Conservation (phyloP, 345 rosid species). For the Adansonia digitata region DNA sequence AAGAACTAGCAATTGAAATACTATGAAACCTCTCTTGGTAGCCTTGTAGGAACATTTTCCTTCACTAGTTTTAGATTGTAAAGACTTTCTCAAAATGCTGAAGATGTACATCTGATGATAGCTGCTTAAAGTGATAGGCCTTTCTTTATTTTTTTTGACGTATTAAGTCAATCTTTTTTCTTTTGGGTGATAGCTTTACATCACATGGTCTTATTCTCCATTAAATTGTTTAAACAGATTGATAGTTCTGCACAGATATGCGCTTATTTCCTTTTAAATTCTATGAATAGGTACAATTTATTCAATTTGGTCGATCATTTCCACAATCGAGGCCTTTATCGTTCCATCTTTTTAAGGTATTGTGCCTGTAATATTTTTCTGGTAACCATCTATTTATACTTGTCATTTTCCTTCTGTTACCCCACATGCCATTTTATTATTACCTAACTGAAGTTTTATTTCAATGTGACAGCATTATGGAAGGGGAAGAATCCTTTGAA, state of each 20-base stretch:
- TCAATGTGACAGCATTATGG: slow-evolving; percentile 69
- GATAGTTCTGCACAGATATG: not conserved
- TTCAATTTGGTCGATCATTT: slow-evolving; percentile 67
- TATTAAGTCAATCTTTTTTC: slow-evolving; percentile 2
- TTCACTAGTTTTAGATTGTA: not conserved
- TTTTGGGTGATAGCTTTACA: not conserved
- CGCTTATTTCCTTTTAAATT: slow-evolving; percentile 3
- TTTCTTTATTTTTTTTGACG: not conserved
- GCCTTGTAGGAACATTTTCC: not conserved
- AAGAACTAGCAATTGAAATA: not conserved
- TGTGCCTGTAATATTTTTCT: not conserved
- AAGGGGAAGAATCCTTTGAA: slow-evolving; percentile 78
- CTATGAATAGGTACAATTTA: slow-evolving; percentile 73
- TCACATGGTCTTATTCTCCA: not conserved
- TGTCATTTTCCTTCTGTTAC: not conserved
- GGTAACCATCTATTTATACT: not conserved
- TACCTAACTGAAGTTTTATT: not conserved
- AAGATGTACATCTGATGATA: not conserved
- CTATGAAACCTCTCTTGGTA: not conserved
- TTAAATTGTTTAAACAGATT: not conserved
- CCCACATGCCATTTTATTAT: not conserved
- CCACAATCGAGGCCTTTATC: slow-evolving; percentile 78
- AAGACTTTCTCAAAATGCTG: not conserved
- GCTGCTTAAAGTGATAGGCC: not conserved
- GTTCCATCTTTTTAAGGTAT: slow-evolving; percentile 80